phyloP scores from a whole-genome alignment of 345 rosid genomes.

The Linum trigynum region DNA sequence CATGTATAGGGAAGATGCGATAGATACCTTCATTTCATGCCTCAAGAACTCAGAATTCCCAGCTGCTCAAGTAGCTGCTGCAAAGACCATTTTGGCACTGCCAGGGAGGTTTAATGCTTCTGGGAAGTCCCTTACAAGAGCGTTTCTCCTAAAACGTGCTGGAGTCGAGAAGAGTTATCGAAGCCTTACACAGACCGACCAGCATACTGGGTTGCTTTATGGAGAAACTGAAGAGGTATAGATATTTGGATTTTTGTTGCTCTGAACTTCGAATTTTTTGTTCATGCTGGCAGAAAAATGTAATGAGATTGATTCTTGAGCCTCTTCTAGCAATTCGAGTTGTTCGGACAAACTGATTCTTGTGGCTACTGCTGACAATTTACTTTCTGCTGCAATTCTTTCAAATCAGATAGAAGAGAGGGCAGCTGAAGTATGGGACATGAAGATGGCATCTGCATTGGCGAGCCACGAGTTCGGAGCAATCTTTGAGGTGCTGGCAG shows the following conservation, averaged over 20 bases:
- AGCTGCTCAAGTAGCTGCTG: constrained; percentile 48
- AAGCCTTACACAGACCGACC: constrained; percentile 36
- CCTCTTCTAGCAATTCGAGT: background rate
- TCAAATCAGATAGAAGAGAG: constrained; percentile 43
- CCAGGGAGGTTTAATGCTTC: constrained; percentile 57
- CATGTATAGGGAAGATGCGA: constrained; percentile 64
- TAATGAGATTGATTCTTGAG: background rate
- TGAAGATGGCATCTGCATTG: constrained; percentile 42
- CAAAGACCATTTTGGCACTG: constrained; percentile 39
- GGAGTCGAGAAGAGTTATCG: constrained; percentile 40
- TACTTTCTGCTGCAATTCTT: constrained; percentile 1
- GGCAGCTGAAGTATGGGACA: constrained; percentile 62
- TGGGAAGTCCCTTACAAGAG: constrained; percentile 43
- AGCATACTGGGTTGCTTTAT: constrained; percentile 15
- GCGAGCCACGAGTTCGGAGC: constrained; percentile 60
- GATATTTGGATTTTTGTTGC: constrained; percentile 10
- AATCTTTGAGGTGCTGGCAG: constrained; percentile 59
- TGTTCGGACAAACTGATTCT: background rate
- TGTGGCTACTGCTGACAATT: no score
- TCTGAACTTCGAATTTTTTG: background rate
- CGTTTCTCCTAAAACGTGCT: constrained; percentile 48
- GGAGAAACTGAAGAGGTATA: constrained; percentile 38
- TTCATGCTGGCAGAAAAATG: background rate
- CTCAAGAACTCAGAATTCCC: constrained; percentile 45
- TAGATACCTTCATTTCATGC: constrained; percentile 51